A percentile compares a stretch with the other conserved stretches of the same genome.
Evolutionary conservation across 2,329 filamentous ascomycete species (phyloP).

Genomic region (Endocalyx cinctus): DNA sequence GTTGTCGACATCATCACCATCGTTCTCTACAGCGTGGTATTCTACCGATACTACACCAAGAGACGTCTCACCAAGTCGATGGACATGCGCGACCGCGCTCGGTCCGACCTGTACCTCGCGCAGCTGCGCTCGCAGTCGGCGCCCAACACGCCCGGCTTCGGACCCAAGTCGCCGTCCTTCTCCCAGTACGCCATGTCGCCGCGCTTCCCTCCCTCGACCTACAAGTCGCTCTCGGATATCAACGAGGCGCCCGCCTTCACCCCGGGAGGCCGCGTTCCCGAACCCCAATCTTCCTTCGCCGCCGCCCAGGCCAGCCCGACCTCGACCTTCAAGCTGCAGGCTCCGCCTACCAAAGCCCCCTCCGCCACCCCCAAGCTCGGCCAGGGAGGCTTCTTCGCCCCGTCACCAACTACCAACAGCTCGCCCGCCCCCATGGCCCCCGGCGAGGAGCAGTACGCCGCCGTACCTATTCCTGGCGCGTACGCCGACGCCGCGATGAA

Average conservation of each 20-base stretch:
- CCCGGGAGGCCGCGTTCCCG: constrained; percentile 46
- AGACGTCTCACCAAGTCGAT: constrained; percentile 93
- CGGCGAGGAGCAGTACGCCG: constrained; percentile 78
- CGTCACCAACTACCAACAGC: constrained; percentile 36
- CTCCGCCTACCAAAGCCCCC: constrained; percentile 75
- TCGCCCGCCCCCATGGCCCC: constrained; percentile 53
- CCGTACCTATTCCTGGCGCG: constrained; percentile 83
- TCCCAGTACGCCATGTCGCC: constrained; percentile 53
- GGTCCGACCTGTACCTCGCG: constrained; percentile 90
- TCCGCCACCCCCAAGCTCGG: constrained; percentile 68
- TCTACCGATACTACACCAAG: constrained; percentile 98
- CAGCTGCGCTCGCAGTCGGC: constrained; percentile 81
- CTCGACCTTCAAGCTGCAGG: constrained; percentile 77
- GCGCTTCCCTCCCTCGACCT: constrained; percentile 55
- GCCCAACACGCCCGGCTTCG: constrained; percentile 89
- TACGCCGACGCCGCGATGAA: constrained; percentile 59
- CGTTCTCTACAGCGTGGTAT: constrained; percentile 86
- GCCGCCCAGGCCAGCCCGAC: constrained; percentile 31
- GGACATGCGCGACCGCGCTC: constrained; percentile 89
- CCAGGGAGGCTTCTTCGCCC: constrained; percentile 56
- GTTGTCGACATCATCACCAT: constrained; percentile 90
- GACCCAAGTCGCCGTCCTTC: constrained; percentile 59
- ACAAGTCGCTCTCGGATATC: constrained; percentile 46
- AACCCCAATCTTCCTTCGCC: constrained; percentile 60
- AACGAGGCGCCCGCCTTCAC: constrained; percentile 45